These are phyloP conservation scores for Emergomyces orientalis DNA, from an alignment of 2,329 filamentous ascomycete genomes.

Conservation along the genomic window DNA sequence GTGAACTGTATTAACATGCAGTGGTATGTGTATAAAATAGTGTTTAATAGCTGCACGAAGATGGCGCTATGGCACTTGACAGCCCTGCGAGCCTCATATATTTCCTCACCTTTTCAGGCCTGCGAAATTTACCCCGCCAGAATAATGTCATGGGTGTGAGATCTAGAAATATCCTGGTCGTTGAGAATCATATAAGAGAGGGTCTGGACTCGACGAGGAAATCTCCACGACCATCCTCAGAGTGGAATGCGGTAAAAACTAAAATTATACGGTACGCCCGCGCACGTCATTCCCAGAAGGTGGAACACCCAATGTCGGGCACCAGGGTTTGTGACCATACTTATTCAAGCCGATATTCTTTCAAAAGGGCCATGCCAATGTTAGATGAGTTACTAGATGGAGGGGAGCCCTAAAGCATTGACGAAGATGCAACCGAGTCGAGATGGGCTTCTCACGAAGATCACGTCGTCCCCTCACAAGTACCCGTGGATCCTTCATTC, in stretches of 20 bases:
- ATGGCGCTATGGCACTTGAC: too few species aligned
- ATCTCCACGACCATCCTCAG: not conserved
- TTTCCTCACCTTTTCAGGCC: not conserved
- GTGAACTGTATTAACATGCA: not conserved
- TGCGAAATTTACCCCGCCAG: not conserved
- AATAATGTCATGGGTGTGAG: not conserved
- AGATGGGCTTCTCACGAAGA: not conserved
- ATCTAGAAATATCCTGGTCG: not conserved
- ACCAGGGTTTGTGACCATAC: not conserved
- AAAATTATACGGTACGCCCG: not conserved
- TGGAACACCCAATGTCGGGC: too few species aligned
- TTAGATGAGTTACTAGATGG: not conserved
- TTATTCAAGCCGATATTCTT: not conserved
- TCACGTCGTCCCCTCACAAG: not conserved
- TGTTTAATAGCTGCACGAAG: too few species aligned
- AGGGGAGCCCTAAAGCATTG: not conserved
- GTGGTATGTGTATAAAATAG: not conserved
- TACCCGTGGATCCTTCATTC: slow-evolving; percentile 16
- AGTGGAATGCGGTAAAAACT: not conserved
- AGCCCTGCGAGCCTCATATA: too few species aligned
- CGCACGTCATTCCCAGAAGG: not conserved
- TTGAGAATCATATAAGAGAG: not conserved
- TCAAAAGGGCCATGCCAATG: not conserved
- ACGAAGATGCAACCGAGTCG: not conserved
- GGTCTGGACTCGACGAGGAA: not conserved